Percentiles rank a stretch among this genome's conserved stretches.
phyloP scores from a whole-genome alignment of 108 stramenopile genomes.

The Conticribra guillardii region DNA sequence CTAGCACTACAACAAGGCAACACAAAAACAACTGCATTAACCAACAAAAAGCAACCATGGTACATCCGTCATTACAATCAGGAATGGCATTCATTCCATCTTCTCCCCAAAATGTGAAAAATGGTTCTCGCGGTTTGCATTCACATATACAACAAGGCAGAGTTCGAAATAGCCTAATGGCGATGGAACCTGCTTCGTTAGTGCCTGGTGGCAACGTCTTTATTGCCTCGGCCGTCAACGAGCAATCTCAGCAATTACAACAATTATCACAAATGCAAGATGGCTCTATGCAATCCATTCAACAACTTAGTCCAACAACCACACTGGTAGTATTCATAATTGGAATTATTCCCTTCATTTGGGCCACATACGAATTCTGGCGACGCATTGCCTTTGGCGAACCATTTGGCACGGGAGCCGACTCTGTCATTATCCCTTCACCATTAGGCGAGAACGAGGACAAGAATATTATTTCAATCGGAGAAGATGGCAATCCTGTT shows the following conservation, averaged over 20 bases:
- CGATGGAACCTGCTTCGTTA: no score
- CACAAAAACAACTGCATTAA: no score
- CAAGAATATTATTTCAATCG: constrained; percentile 53
- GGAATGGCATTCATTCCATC: no score
- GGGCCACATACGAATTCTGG: constrained; percentile 91
- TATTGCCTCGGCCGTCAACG: no score
- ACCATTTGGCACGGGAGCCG: constrained; percentile 82
- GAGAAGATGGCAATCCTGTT: constrained; percentile 61
- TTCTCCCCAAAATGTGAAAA: no score
- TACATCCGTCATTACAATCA: no score
- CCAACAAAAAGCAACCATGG: no score
- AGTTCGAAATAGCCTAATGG: no score
- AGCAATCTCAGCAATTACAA: constrained; percentile 1
- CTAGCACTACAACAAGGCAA: no score
- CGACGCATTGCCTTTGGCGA: constrained; percentile 83
- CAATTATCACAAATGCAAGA: constrained; percentile 3
- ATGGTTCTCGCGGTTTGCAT: no score
- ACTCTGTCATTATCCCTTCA: constrained; percentile 63
- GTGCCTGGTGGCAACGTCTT: no score
- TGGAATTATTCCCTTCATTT: constrained; percentile 52
- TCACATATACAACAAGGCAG: no score
- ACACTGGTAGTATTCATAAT: constrained; percentile 48
- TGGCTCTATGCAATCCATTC: background rate
- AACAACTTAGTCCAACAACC: constrained; percentile 39
- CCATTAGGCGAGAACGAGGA: constrained; percentile 19